Conservation (phyloP, 306 rosid genomes). For the Castanopsis chinensis region DNA sequence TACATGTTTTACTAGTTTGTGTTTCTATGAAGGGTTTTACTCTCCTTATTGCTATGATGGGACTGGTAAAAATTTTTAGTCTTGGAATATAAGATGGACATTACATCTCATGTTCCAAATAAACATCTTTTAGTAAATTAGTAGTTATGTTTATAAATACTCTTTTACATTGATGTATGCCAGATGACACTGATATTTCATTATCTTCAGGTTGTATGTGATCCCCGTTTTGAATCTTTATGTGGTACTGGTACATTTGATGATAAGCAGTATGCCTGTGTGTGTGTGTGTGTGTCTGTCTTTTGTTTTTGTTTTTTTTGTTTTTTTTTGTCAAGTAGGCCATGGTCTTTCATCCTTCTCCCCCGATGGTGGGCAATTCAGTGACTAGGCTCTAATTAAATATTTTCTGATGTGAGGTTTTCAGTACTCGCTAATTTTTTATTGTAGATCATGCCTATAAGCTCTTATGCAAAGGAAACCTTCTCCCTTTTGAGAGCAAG, state of each 20-base stretch:
- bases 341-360: background rate
- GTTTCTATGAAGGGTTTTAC: background rate
- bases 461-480: too few species aligned
- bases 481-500: too few species aligned
- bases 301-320: background rate
- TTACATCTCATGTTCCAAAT: background rate
- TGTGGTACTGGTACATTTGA: slow-evolving; percentile 61
- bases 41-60: background rate
- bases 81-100: slow-evolving; percentile 11
- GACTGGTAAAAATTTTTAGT: slow-evolving; percentile 14
- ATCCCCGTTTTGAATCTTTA: slow-evolving; percentile 85
- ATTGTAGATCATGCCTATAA: too few species aligned
- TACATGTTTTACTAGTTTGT: background rate
- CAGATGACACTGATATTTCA: slow-evolving; percentile 10
- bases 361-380: too few species aligned
- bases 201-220: slow-evolving; percentile 56
- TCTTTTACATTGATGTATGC: background rate
- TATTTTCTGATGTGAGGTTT: background rate
- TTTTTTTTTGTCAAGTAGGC: background rate
- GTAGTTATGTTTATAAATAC: background rate
- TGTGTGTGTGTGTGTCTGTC: background rate
- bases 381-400: background rate
- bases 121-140: background rate
- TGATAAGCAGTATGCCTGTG: slow-evolving; percentile 53
- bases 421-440: background rate